Percentiles rank a stretch among this genome's conserved stretches.
phyloP scores from a whole-genome alignment of 2,329 filamentous ascomycete species.

The Phoma herbarum region DNA sequence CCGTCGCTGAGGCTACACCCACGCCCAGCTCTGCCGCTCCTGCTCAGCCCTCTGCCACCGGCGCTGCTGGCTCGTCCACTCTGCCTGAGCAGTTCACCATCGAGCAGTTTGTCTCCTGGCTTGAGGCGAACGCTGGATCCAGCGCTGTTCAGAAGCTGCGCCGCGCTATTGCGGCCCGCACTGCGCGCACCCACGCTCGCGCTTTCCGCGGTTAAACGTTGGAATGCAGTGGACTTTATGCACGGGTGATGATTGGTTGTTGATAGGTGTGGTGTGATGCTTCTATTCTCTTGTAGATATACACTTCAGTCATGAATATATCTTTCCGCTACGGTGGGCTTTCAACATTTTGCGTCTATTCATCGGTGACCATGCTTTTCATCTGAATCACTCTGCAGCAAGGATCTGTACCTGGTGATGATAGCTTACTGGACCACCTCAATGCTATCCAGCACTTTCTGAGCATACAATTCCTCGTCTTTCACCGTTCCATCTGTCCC shows the following conservation, averaged over 20 bases:
- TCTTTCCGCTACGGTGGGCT: conserved; percentile 20
- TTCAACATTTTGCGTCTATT: not conserved
- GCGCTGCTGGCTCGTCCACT: conserved; percentile 19
- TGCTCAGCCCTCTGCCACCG: conserved; percentile 10
- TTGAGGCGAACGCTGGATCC: conserved; percentile 39
- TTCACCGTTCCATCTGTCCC: no score
- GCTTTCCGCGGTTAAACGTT: conserved; percentile 36
- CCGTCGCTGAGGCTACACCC: not conserved
- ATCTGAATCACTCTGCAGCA: no score
- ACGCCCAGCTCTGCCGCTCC: conserved; percentile 8
- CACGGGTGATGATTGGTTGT: not conserved
- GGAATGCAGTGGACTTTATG: not conserved
- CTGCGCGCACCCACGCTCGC: conserved; percentile 39
- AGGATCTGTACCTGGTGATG: no score
- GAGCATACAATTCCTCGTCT: no score
- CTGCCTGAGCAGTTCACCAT: conserved; percentile 46
- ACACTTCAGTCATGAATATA: conserved; percentile 35
- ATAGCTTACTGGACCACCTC: no score
- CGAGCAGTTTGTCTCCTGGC: conserved; percentile 46
- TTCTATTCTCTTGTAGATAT: conserved; percentile 46
- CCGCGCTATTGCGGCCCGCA: conserved; percentile 33
- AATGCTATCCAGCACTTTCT: no score
- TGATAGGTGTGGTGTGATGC: conserved; percentile 16
- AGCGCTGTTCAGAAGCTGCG: conserved; percentile 35
- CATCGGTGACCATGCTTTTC: not conserved